Evolutionary conservation across 495 filamentous ascomycete species (phyloP), one percentile per base, ranked within the genome.

Genomic region (Tetracladium marchalianum): DNA sequence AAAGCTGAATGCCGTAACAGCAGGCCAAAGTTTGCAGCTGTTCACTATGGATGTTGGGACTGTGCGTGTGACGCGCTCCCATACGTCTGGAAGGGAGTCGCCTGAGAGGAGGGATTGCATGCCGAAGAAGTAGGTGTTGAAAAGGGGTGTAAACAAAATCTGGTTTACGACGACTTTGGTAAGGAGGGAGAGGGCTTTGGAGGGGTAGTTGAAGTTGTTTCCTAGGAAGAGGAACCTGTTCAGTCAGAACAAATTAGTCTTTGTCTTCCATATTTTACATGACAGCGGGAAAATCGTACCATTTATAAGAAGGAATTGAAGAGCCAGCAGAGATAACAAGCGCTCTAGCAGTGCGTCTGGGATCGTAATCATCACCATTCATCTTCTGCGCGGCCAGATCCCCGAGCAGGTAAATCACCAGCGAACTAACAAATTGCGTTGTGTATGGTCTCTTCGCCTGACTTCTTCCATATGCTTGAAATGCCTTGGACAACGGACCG

Each of bases 61-160:
- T 2, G 89, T 90, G 46, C 78, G 65, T 57, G 71, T 76, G 43
- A 96, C 70, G 35, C 82, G 81, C 51, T 84, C 78, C 61, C 70
- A 75, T 5, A 80, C 77, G 49, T 85, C 80, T 22, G 66, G 61
- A 0, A 78, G 51, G 2, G 69, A 68, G 5, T 80, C 81, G 52
- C 77, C 61, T 66, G 77, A 56, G 66, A 77, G 52, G 59, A 82
- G 53, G 12, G 73, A 73, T 59, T 96, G 90, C 68, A 89, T 73
- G 41, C 82, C 80, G 69, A 96, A 96, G 71, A 96, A 95, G 63
- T 92, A 94, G 19, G 72, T 79, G 60, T 90, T 93, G 71, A 95
- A 95, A 24, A 88, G 57, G 0, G 90, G 87, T 9, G 90, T 86
- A 65, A 94, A 96, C 58, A 75, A 67, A 2, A 76, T 59, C 60